These are phyloP conservation scores for Rhinocladiella similis DNA, from an alignment of 2,329 filamentous ascomycete genomes.

Conservation along the genomic window DNA sequence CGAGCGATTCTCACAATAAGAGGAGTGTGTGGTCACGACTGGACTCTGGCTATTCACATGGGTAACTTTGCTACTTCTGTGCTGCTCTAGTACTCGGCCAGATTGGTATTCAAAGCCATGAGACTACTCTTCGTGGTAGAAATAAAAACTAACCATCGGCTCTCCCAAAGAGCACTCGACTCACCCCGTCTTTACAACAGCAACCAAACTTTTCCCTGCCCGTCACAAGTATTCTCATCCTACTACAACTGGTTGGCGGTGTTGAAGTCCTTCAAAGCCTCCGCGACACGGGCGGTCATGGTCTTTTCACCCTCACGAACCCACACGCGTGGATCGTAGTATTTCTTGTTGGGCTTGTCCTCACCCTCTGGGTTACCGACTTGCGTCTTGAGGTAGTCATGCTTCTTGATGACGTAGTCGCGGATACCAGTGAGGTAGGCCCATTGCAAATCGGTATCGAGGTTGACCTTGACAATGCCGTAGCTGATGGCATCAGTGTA, in stretches of 20 bases:
- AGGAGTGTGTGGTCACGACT: not conserved
- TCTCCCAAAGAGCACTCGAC: slow-evolving; percentile 5
- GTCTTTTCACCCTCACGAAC: slow-evolving; percentile 91
- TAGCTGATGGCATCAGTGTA: slow-evolving; percentile 84
- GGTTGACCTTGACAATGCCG: slow-evolving; percentile 99
- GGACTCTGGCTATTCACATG: no score
- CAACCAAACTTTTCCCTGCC: not conserved
- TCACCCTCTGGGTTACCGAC: slow-evolving; percentile 94
- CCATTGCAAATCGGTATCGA: slow-evolving; percentile 97
- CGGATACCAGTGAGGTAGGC: slow-evolving; percentile 91
- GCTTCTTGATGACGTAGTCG: slow-evolving; percentile 91
- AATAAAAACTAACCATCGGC: slow-evolving; percentile 1
- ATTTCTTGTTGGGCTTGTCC: slow-evolving; percentile 99
- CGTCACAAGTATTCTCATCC: not conserved
- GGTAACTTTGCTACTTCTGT: not conserved
- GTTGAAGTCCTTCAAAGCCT: slow-evolving; percentile 91
- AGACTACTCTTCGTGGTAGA: no score
- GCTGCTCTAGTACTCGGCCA: not conserved
- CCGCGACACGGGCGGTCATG: slow-evolving; percentile 78
- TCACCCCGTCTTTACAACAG: not conserved
- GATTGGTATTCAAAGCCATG: no score
- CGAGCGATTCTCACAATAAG: no score
- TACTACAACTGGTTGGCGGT: slow-evolving; percentile 72
- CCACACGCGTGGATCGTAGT: slow-evolving; percentile 88
- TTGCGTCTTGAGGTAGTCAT: slow-evolving; percentile 83